Conservation (phyloP, 495 filamentous ascomycete species). For the Penicillium robsamsonii region DNA sequence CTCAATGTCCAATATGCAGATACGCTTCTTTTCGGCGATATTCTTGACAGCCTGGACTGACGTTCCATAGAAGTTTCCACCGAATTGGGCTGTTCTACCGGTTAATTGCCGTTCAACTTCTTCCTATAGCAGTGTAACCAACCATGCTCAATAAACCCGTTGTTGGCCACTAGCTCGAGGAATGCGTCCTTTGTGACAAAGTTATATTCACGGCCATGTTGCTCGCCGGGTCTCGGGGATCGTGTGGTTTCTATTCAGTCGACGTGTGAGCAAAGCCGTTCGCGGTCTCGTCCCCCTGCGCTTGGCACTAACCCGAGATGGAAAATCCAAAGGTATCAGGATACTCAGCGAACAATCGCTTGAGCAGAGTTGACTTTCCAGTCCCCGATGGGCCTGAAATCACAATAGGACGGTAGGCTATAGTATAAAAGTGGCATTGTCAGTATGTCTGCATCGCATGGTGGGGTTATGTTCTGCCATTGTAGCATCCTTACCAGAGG, state of each 20-base stretch:
- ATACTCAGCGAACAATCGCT: conserved; percentile 63
- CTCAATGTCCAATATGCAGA: conserved; percentile 72
- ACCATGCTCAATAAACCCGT: conserved; percentile 82
- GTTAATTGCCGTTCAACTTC: not conserved
- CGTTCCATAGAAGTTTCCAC: conserved; percentile 88
- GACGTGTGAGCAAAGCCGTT: not conserved
- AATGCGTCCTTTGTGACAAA: conserved; percentile 72
- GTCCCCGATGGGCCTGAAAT: conserved; percentile 73
- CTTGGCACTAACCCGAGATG: conserved; percentile 54
- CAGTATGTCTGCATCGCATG: not conserved
- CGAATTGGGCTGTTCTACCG: conserved; percentile 57
- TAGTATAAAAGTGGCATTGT: not conserved
- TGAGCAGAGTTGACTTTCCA: conserved; percentile 86
- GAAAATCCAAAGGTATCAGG: conserved; percentile 78
- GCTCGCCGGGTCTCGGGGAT: conserved; percentile 70
- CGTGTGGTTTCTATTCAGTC: conserved; percentile 66
- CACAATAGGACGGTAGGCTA: conserved; percentile 6
- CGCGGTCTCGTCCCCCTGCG: not conserved
- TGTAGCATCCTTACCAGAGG: conserved; percentile 25
- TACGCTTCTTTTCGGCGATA: conserved; percentile 56
- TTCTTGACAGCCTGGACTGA: conserved; percentile 72
- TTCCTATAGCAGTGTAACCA: not conserved
- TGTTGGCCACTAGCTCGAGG: conserved; percentile 59
- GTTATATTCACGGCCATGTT: conserved; percentile 77
- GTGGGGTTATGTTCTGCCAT: not conserved